Percentiles rank a stretch among this genome's conserved stretches.
Evolutionary conservation across 805 yeast species (phyloP).

Genomic region (Candida krabiensis): DNA sequence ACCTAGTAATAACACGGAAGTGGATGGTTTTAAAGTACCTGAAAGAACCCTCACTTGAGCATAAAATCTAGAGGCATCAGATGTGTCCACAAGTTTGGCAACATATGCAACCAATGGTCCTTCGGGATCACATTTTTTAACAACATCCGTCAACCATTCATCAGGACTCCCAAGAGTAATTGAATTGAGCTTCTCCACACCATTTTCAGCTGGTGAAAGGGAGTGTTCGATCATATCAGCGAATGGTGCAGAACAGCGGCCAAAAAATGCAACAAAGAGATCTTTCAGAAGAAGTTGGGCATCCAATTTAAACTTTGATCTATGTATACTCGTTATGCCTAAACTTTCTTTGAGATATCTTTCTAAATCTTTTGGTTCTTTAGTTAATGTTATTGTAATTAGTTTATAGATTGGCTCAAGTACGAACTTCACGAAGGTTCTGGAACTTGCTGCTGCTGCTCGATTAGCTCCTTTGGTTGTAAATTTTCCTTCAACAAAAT

Average conservation of each 20-base stretch:
- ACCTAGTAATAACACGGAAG: conserved; percentile 54
- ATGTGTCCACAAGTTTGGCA: conserved; percentile 55
- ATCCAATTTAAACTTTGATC: conserved; percentile 48
- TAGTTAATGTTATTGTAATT: conserved; percentile 57
- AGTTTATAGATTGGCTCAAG: conserved; percentile 81
- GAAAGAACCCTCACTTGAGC: conserved; percentile 62
- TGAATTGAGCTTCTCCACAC: conserved; percentile 24
- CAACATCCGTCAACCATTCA: conserved; percentile 16
- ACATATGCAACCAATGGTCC: conserved; percentile 53
- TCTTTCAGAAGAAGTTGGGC: conserved; percentile 56
- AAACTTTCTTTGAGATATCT: conserved; percentile 48
- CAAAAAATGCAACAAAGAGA: conserved; percentile 57
- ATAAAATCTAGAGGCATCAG: conserved; percentile 50
- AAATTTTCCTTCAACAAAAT: conserved; percentile 52
- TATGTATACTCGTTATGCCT: conserved; percentile 40
- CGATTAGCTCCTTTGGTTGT: conserved; percentile 29
- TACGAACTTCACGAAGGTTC: conserved; percentile 64
- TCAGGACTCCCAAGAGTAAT: conserved; percentile 29
- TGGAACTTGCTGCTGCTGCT: conserved; percentile 21
- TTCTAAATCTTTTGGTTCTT: conserved; percentile 44
- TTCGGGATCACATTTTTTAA: conserved; percentile 35
- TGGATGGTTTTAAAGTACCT: conserved; percentile 55
- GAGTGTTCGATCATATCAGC: conserved; percentile 45
- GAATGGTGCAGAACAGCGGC: conserved; percentile 46
- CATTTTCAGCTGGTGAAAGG: conserved; percentile 40